Evolutionary conservation across 2,329 filamentous ascomycete species (phyloP).

Genomic region (Diaporthe amygdali): DNA sequence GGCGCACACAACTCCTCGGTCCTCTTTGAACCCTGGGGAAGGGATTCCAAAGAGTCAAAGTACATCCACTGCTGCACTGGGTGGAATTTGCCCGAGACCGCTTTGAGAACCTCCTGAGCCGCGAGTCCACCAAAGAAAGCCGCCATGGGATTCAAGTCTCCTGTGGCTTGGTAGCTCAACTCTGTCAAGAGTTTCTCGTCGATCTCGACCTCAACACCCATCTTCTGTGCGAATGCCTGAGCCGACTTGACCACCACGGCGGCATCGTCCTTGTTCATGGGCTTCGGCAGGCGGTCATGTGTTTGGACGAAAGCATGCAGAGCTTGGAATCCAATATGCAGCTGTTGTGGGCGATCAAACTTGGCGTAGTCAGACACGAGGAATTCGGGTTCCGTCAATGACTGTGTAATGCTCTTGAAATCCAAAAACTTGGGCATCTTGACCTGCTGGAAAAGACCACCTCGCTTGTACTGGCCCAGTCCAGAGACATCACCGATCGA

Average conservation of each 20-base stretch:
- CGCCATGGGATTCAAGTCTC: conserved; percentile 90
- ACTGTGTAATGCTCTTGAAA: conserved; percentile 80
- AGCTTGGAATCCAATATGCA: conserved; percentile 92
- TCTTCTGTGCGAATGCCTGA: conserved; percentile 73
- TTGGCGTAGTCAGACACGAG: conserved; percentile 96
- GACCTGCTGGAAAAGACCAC: conserved; percentile 91
- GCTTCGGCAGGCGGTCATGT: conserved; percentile 77
- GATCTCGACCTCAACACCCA: conserved; percentile 81
- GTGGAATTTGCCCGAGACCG: conserved; percentile 96
- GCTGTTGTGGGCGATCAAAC: conserved; percentile 90
- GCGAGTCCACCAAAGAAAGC: conserved; percentile 94
- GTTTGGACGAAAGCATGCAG: conserved; percentile 83
- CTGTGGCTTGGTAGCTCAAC: conserved; percentile 90
- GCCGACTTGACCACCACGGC: conserved; percentile 77
- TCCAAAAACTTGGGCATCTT: conserved; percentile 97
- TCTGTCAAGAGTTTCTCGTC: conserved; percentile 93
- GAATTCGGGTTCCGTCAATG: conserved; percentile 87
- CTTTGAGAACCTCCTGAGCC: conserved; percentile 95
- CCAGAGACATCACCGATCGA: conserved; percentile 92
- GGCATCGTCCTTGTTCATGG: conserved; percentile 86
- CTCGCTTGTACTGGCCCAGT: conserved; percentile 84
- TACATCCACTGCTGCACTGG: conserved; percentile 97
- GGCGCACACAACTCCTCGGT: conserved; percentile 90
- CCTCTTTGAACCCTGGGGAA: conserved; percentile 76
- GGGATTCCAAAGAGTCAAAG: conserved; percentile 95